These are phyloP conservation scores for Aureobasidium melanogenum DNA, from an alignment of 2,329 filamentous ascomycete genomes.

Conservation along the genomic window DNA sequence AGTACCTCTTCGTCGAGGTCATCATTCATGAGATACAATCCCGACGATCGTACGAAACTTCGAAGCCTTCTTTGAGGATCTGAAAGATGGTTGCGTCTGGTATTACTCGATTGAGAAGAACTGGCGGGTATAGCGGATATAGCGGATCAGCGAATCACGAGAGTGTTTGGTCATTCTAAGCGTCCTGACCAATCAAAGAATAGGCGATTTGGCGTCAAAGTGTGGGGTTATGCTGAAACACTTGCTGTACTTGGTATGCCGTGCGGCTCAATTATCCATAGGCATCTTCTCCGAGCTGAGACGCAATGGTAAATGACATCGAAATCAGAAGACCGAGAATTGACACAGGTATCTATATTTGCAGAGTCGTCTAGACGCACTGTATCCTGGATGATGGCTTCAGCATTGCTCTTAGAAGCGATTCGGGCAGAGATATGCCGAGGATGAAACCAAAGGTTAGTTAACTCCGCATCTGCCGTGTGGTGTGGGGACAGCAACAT, in stretches of 20 bases:
- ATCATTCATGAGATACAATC: not conserved
- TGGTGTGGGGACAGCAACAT: not conserved
- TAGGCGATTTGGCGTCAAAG: not conserved
- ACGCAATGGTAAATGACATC: no score
- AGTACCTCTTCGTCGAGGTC: not conserved
- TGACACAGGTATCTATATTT: no score
- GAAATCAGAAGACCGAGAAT: no score
- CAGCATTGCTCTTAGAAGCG: not conserved
- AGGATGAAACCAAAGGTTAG: not conserved
- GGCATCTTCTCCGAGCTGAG: not conserved
- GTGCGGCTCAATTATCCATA: no score
- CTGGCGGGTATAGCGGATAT: not conserved
- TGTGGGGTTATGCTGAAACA: not conserved
- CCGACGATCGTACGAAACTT: not conserved
- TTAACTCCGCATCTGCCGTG: conserved; percentile 4
- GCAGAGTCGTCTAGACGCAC: not conserved
- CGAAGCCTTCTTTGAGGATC: not conserved
- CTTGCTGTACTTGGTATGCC: not conserved
- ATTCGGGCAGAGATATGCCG: not conserved
- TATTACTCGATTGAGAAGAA: not conserved
- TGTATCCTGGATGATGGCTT: not conserved
- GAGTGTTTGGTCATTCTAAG: not conserved
- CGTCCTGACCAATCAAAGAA: not conserved
- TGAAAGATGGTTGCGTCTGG: not conserved
- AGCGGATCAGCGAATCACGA: not conserved